These are phyloP conservation scores for Jimgerdemannia flammicorona DNA, from an alignment of 192 early-diverging fungal genomes.

Conservation along the genomic window DNA sequence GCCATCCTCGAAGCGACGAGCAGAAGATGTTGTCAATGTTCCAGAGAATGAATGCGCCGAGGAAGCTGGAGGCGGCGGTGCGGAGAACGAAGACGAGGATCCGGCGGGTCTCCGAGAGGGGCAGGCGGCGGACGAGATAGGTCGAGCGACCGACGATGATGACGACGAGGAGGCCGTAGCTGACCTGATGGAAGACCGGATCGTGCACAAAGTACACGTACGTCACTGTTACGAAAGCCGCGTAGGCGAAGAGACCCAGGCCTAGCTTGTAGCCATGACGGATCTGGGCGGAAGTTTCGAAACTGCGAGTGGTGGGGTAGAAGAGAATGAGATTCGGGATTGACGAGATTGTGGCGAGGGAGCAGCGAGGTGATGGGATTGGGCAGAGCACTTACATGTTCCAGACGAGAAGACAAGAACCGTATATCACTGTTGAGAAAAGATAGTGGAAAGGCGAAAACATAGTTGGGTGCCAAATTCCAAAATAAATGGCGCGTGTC, in stretches of 20 bases:
- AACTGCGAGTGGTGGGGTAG: constrained; percentile 23
- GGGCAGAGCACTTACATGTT: too few relatives aligned
- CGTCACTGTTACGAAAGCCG: constrained; percentile 43
- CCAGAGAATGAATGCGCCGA: constrained; percentile 69
- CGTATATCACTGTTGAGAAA: too few relatives aligned
- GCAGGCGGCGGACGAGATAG: constrained; percentile 32
- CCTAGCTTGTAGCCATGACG: constrained; percentile 38
- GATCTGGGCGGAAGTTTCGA: constrained; percentile 41
- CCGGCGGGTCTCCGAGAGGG: constrained; percentile 10
- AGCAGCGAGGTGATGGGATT: too few relatives aligned
- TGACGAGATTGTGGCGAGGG: too few relatives aligned
- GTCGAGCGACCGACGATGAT: constrained; percentile 42
- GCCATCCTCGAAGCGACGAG: constrained; percentile 40
- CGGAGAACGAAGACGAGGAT: constrained; percentile 26
- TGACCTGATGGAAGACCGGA: constrained; percentile 69
- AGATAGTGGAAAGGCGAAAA: too few relatives aligned
- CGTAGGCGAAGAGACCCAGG: constrained; percentile 46
- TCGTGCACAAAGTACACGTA: constrained; percentile 60
- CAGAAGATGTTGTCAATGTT: constrained; percentile 79
- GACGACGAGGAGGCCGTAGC: constrained; percentile 53
- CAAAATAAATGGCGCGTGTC: too few relatives aligned
- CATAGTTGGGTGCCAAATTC: too few relatives aligned
- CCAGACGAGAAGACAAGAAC: too few relatives aligned
- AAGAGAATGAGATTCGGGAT: background rate
- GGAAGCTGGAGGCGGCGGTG: constrained; percentile 32